A percentile compares a stretch with the other conserved stretches of the same genome.
Evolutionary conservation across 192 early-diverging fungal species (phyloP).

Genomic region (Funneliformis mosseae): DNA sequence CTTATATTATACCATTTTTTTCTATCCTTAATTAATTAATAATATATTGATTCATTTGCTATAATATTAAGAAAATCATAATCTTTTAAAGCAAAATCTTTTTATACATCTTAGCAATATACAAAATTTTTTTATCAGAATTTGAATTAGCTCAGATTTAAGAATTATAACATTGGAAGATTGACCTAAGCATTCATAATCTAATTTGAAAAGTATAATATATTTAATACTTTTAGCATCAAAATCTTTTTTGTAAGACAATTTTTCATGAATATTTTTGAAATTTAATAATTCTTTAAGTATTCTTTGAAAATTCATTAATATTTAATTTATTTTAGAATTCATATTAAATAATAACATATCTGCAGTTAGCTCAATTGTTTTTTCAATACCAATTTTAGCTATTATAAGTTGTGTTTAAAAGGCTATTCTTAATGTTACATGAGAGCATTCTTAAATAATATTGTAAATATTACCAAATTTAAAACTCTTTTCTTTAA

Average conservation of each 20-base stretch:
- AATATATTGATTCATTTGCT: background rate
- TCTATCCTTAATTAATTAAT: background rate
- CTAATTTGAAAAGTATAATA: background rate
- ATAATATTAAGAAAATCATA: background rate
- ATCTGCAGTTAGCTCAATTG: background rate
- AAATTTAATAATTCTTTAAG: no score
- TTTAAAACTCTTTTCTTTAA: background rate
- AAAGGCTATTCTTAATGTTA: background rate
- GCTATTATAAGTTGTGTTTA: background rate
- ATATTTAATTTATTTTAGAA: no score
- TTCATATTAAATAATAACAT: background rate
- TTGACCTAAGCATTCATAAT: background rate
- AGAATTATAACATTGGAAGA: conserved; percentile 3
- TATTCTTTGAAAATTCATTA: no score
- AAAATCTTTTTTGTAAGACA: background rate
- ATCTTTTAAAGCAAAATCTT: conserved; percentile 1
- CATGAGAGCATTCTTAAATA: background rate
- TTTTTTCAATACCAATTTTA: background rate
- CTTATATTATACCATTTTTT: background rate
- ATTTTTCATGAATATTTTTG: no score
- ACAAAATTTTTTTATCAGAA: conserved; percentile 1
- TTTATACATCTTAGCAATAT: background rate
- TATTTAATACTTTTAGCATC: background rate
- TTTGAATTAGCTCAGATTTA: background rate
- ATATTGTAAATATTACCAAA: conserved; percentile 1